A percentile compares a stretch with the other conserved stretches of the same genome.
These are phyloP conservation scores for Coemansia sp. DNA, from an alignment of 192 early-diverging fungal species.

Conservation along the genomic window DNA sequence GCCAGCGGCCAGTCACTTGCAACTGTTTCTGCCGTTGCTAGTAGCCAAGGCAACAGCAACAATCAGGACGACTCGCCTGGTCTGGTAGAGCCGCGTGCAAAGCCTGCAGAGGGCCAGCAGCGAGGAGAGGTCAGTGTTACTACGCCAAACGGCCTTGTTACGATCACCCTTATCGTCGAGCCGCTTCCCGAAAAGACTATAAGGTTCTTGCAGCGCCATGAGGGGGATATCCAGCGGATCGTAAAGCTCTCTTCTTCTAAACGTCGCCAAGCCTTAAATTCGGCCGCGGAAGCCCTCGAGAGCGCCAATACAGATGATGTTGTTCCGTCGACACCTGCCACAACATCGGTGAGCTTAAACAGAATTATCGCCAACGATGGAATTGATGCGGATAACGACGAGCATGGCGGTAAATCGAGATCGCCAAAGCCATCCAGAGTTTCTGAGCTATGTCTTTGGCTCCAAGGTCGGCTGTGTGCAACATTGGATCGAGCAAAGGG, in stretches of 20 bases:
- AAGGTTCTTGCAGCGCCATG: slow-evolving; percentile 38
- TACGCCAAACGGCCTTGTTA: slow-evolving; percentile 46
- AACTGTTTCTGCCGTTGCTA: slow-evolving; percentile 16
- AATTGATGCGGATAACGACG: slow-evolving; percentile 17
- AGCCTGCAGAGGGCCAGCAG: slow-evolving; percentile 17
- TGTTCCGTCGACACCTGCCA: slow-evolving; percentile 5
- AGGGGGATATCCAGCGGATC: slow-evolving; percentile 41
- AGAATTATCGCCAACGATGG: slow-evolving; percentile 10
- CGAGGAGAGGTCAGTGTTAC: slow-evolving; percentile 48
- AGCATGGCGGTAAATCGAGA: neutral
- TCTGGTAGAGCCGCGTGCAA: slow-evolving; percentile 12
- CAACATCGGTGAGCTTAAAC: neutral
- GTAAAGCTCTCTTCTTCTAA: slow-evolving; percentile 32
- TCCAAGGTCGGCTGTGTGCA: slow-evolving; percentile 27
- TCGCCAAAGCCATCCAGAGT: slow-evolving; percentile 34
- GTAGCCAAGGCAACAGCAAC: slow-evolving; percentile 9
- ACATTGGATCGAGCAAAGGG: slow-evolving; percentile 42
- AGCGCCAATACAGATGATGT: slow-evolving; percentile 8
- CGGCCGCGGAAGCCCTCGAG: slow-evolving; percentile 33
- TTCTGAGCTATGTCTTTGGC: slow-evolving; percentile 50
- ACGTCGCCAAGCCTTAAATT: slow-evolving; percentile 25
- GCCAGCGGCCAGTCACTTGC: slow-evolving; percentile 39
- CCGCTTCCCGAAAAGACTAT: slow-evolving; percentile 47
- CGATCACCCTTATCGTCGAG: slow-evolving; percentile 41
- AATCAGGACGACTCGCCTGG: neutral